Conservation (phyloP, 164 flowering plant genomes). For the Piper betle region DNA sequence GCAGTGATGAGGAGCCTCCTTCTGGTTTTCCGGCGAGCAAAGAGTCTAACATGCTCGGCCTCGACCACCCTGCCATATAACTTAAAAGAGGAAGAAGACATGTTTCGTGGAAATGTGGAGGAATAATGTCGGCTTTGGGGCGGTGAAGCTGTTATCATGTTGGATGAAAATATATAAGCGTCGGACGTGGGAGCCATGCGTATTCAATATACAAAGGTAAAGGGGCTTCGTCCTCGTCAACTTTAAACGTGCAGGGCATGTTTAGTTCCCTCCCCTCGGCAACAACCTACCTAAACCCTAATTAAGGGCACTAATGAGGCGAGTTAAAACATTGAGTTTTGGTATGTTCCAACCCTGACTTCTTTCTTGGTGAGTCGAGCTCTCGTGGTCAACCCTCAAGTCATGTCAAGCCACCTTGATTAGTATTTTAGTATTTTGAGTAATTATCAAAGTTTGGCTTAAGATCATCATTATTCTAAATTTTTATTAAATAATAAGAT, state of each 20-base stretch:
- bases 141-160: neutral
- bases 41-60: conserved; percentile 21
- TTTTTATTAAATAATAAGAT: no score
- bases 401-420: no score
- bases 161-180: neutral
- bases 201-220: neutral
- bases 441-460: no score
- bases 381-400: no score
- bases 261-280: no score
- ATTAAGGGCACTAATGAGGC: no score
- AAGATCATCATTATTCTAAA: no score
- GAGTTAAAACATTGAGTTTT: no score
- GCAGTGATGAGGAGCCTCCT: conserved; percentile 31
- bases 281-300: no score
- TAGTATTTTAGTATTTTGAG: no score
- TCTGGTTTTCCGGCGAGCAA: conserved; percentile 34
- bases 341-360: no score
- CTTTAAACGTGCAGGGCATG: neutral
- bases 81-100: conserved; percentile 29
- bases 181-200: neutral
- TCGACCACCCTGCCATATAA: conserved; percentile 54
- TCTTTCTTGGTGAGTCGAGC: no score
- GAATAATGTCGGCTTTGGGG: neutral
- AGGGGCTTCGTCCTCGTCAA: neutral
- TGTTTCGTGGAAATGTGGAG: neutral